These are phyloP conservation scores for Aspergillus bridgeri DNA, from an alignment of 495 filamentous ascomycete species.

Conservation along the genomic window DNA sequence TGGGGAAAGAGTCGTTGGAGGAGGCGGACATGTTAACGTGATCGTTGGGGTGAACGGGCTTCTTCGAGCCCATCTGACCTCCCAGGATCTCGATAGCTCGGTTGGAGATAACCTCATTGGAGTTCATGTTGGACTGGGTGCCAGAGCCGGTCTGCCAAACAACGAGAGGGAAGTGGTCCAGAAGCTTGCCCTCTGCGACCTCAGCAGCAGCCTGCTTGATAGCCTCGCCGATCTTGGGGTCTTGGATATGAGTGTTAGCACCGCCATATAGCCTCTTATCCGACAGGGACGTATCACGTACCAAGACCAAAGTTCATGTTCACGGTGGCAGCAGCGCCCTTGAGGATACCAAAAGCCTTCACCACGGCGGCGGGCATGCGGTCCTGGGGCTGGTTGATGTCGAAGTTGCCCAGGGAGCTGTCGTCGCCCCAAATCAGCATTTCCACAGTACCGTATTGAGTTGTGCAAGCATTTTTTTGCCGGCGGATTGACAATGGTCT, in stretches of 20 bases:
- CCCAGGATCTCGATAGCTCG: constrained; percentile 97
- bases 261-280: background rate
- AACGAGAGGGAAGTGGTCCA: constrained; percentile 97
- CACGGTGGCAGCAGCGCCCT: constrained; percentile 92
- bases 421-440: constrained; percentile 18
- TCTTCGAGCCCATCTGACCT: constrained; percentile 90
- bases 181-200: constrained; percentile 87
- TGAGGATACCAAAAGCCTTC: constrained; percentile 92
- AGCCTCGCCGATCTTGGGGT: constrained; percentile 87
- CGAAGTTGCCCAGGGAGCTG: constrained; percentile 90
- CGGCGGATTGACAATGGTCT: background rate
- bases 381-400: constrained; percentile 98
- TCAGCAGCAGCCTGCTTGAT: constrained; percentile 93
- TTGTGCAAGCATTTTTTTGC: background rate
- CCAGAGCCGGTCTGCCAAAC: constrained; percentile 99
- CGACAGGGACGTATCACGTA: constrained; percentile 42
- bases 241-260: constrained; percentile 32
- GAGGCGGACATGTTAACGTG: constrained; percentile 99
- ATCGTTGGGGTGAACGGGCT: constrained; percentile 98
- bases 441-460: background rate
- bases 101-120: constrained; percentile 99
- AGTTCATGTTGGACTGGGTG: constrained; percentile 99
- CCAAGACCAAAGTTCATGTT: constrained; percentile 95
- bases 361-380: constrained; percentile 94
- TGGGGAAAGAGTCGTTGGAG: constrained; percentile 99